Conservation (phyloP, 495 filamentous ascomycete genomes). For the Staphylotrichum tortipilum region DNA sequence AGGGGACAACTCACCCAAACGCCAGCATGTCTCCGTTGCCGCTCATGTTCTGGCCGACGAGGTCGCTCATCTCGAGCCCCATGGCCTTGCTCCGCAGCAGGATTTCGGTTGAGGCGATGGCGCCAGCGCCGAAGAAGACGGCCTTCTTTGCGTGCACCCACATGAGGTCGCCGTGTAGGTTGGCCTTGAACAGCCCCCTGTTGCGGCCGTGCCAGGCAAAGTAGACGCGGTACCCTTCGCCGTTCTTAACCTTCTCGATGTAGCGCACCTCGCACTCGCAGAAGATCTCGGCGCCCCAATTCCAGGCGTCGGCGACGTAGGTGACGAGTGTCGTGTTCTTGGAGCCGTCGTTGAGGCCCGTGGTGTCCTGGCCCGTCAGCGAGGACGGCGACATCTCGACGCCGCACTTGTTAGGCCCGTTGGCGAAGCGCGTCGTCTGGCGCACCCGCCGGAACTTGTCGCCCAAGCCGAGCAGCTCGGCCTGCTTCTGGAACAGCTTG, state of each 20-base stretch:
- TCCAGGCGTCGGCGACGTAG: constrained; percentile 65
- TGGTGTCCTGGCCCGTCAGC: constrained; percentile 52
- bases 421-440: constrained; percentile 54
- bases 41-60: constrained; percentile 54
- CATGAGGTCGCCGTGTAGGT: constrained; percentile 54
- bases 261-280: constrained; percentile 63
- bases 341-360: constrained; percentile 59
- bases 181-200: constrained; percentile 47
- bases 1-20: constrained; percentile 45
- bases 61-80: constrained; percentile 49
- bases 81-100: constrained; percentile 53
- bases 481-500: constrained; percentile 49
- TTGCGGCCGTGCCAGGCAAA: constrained; percentile 59
- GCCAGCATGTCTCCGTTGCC: constrained; percentile 60
- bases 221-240: constrained; percentile 52
- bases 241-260: constrained; percentile 44
- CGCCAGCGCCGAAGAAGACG: constrained; percentile 53
- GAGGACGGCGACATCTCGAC: constrained; percentile 53
- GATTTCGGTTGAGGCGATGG: constrained; percentile 58
- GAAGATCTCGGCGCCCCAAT: constrained; percentile 67
- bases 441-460: constrained; percentile 48
- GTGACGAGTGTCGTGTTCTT: constrained; percentile 59
- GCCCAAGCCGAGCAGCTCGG: constrained; percentile 38
- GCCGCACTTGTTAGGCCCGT: constrained; percentile 52
- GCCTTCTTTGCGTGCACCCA: constrained; percentile 57